Conservation (phyloP, 2,329 filamentous ascomycete species). For the Tolypocladium amazonense region DNA sequence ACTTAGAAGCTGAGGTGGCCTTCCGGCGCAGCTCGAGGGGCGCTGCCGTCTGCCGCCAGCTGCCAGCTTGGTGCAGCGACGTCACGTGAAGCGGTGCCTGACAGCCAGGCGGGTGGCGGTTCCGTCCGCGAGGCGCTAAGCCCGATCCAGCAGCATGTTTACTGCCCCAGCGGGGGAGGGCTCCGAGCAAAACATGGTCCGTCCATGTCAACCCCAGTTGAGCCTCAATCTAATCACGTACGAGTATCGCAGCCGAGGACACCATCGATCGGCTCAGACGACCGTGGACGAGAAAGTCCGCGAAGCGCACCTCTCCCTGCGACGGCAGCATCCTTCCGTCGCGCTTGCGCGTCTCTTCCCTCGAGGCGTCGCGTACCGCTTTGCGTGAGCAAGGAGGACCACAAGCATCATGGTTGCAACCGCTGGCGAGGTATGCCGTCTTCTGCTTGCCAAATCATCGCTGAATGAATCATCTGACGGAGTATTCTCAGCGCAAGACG, state of each 20-base stretch:
- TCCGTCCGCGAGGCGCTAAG: slow-evolving; percentile 7
- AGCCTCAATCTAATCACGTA: neutral
- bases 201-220: slow-evolving; percentile 1
- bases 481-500: slow-evolving; percentile 27
- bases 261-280: neutral
- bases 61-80: neutral
- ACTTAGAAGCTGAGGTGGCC: slow-evolving; percentile 24
- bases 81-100: slow-evolving; percentile 1
- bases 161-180: slow-evolving; percentile 7
- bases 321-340: neutral
- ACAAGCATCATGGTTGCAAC: slow-evolving; percentile 14
- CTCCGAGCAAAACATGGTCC: slow-evolving; percentile 14
- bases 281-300: neutral
- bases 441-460: no score
- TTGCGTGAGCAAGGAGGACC: neutral
- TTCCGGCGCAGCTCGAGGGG: slow-evolving; percentile 4
- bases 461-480: neutral
- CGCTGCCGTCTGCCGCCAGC: neutral
- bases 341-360: neutral
- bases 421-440: slow-evolving; percentile 14
- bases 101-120: neutral
- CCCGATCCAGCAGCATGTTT: slow-evolving; percentile 19
- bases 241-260: neutral
- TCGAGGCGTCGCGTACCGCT: neutral
- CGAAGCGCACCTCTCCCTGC: neutral